Evolutionary conservation across 2,329 filamentous ascomycete genomes (phyloP).

Genomic region (Rhytidhysteron rufulum): DNA sequence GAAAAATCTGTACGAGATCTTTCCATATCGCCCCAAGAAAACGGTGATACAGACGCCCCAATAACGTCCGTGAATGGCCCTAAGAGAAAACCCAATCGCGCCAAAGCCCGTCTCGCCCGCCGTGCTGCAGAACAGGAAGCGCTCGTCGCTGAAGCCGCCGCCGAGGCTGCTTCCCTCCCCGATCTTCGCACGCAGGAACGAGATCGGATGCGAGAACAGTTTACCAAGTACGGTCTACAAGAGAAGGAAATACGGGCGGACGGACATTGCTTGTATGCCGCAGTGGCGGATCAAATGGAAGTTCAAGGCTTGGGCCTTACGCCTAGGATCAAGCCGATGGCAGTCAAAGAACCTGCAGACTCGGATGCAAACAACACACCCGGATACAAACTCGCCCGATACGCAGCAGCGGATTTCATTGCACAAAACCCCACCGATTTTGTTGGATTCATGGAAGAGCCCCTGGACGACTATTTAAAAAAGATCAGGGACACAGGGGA

Average conservation of each 20-base stretch:
- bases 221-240: slow-evolving; percentile 60
- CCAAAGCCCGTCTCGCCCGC: slow-evolving; percentile 86
- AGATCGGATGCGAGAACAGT: slow-evolving; percentile 63
- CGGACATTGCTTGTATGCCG: slow-evolving; percentile 92
- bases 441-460: slow-evolving; percentile 79
- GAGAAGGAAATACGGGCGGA: slow-evolving; percentile 84
- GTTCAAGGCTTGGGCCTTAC: slow-evolving; percentile 34
- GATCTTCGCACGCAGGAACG: slow-evolving; percentile 36
- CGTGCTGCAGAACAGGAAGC: slow-evolving; percentile 81
- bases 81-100: slow-evolving; percentile 76
- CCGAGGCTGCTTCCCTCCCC: slow-evolving; percentile 61
- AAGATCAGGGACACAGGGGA: slow-evolving; percentile 85
- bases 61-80: slow-evolving; percentile 8
- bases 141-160: slow-evolving; percentile 61
- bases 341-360: slow-evolving; percentile 6
- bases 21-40: slow-evolving; percentile 9
- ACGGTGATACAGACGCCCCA: slow-evolving; percentile 1
- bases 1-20: slow-evolving; percentile 14
- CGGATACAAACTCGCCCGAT: slow-evolving; percentile 64
- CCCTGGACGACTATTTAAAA: slow-evolving; percentile 65
- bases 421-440: slow-evolving; percentile 72
- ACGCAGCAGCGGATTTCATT: slow-evolving; percentile 75
- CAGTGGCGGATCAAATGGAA: slow-evolving; percentile 78
- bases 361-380: slow-evolving; percentile 13
- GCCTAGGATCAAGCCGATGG: slow-evolving; percentile 31